Evolutionary conservation across 169 alveolate genomes (phyloP), one percentile per base, ranked within the genome.

Genomic region (Plasmodium ovale): DNA sequence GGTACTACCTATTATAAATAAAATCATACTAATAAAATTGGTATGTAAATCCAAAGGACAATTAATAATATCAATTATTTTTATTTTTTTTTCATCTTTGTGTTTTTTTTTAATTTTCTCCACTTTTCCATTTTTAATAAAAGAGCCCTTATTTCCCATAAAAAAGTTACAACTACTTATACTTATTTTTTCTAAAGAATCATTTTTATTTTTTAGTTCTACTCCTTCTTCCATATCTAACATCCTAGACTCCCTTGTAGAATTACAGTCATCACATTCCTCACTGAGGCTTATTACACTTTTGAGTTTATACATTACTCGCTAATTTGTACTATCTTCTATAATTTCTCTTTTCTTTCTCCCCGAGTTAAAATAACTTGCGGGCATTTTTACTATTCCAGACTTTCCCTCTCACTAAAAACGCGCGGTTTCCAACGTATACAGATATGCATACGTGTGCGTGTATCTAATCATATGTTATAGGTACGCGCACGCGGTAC

Each of bases 1-100:
- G 7, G 58, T 27, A 65, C 89, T 79, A 19, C 89, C 89, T 2
- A 79, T 35, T 51, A 79, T 64, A 79, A 79, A 79, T 59, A 53
- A 65, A 64, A 51, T 23, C 64, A 65, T 79, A 65, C 84, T 65
- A 12, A 79, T 35, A 42, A 79, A 49, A 79, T 79, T 79, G 16
- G 72, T 47, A 23, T 79, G 89, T 6, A 33, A 79, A 29, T 51
- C 56, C 44, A 53, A 31, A 29, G 89, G 89, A 33, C 89, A 79
- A 1, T 64, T 64, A 6, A 79, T 29, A 33, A 79, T 9, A 39
- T 9, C 16, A 42, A 68, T 44, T 68, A 42, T 35, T 68, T 39
- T 33, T 23, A 10, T 68, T 23, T 68, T 68, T 29, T 68, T 68
- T 68, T 47, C 64, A n/a, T 21, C 31, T 23, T 3, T n/a, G 9